Evolutionary conservation across 257 asterid genomes (phyloP).

Genomic region (Ophiorrhiza pumila): DNA sequence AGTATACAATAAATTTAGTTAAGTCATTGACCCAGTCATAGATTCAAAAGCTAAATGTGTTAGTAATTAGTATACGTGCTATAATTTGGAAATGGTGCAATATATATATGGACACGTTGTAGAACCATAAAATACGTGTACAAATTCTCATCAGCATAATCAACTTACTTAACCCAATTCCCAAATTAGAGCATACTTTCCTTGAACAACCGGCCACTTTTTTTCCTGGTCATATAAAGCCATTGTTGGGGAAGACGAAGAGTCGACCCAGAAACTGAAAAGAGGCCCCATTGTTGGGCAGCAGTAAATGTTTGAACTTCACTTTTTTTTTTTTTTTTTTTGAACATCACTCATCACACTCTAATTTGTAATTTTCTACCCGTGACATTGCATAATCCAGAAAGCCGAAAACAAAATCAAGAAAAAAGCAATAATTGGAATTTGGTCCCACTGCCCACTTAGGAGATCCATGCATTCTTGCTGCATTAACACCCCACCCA

Average conservation of each 20-base stretch:
- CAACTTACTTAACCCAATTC: no score
- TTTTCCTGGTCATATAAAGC: background rate
- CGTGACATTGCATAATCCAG: conserved; percentile 10
- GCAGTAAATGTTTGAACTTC: background rate
- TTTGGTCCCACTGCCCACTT: conserved; percentile 33
- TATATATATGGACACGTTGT: background rate
- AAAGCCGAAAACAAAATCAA: no score
- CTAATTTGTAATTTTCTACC: no score
- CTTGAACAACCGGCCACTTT: background rate
- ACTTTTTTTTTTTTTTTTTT: background rate
- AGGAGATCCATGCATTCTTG: conserved; percentile 4
- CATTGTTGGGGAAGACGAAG: no score
- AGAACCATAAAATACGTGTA: background rate
- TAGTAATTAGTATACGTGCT: no score
- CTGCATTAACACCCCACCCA: no score
- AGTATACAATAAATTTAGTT: no score
- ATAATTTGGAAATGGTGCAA: no score
- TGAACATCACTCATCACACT: no score
- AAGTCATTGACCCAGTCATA: no score
- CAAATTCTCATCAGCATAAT: background rate
- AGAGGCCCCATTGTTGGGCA: background rate
- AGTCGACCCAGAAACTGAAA: background rate
- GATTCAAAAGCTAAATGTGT: no score
- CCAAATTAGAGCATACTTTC: no score
- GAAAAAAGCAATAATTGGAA: background rate